These are phyloP conservation scores for Hypoxylon lienhwacheense DNA, from an alignment of 495 filamentous ascomycete species.

Conservation along the genomic window DNA sequence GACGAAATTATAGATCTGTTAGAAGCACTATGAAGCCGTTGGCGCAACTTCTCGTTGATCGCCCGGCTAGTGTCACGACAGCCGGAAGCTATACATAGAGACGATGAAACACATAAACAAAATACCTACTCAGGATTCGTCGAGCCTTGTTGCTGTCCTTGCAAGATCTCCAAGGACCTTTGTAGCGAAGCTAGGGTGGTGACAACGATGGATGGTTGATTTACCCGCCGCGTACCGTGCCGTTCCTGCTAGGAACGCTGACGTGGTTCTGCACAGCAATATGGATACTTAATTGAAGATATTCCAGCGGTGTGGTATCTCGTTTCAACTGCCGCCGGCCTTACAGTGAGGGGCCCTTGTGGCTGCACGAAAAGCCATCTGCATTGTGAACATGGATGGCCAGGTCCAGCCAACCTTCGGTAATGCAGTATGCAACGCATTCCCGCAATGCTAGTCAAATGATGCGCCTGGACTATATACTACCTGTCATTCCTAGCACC, in stretches of 20 bases:
- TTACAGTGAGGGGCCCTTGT: constrained; percentile 31
- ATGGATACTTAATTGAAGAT: constrained; percentile 15
- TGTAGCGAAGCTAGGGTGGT: constrained; percentile 12
- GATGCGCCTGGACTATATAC: background rate
- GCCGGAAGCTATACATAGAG: constrained; percentile 10
- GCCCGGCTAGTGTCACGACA: no score
- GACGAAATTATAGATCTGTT: constrained; percentile 7
- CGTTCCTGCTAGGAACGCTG: constrained; percentile 23
- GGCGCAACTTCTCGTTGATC: no score
- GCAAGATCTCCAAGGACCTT: constrained; percentile 27
- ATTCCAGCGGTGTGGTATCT: constrained; percentile 37
- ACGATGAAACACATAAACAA: constrained; percentile 18
- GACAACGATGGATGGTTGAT: constrained; percentile 22
- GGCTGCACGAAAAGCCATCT: constrained; percentile 33
- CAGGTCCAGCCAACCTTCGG: constrained; percentile 30
- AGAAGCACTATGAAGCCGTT: constrained; percentile 1
- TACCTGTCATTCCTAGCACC: constrained; percentile 11
- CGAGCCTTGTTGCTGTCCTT: constrained; percentile 20
- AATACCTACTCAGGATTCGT: background rate
- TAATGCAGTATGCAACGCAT: constrained; percentile 33
- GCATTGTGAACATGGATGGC: constrained; percentile 28
- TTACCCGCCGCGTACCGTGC: constrained; percentile 33
- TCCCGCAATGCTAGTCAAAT: constrained; percentile 20
- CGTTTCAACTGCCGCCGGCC: constrained; percentile 37
- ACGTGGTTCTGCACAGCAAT: constrained; percentile 32